Evolutionary conservation across 306 rosid species (phyloP), one percentile per base, ranked within the genome.

Genomic region (Cyamopsis tetragonoloba): DNA sequence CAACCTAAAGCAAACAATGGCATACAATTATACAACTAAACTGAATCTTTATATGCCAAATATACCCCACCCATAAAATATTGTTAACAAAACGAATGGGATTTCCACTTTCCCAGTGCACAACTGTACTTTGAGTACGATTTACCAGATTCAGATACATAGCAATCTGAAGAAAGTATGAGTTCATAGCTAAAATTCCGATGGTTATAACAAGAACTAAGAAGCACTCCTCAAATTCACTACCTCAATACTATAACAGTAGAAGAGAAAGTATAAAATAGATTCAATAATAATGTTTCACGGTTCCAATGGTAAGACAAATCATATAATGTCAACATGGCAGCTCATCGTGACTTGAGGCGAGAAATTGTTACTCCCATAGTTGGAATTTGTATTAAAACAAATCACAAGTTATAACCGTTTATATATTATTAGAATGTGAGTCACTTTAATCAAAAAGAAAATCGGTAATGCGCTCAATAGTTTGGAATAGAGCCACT

Each of bases 51-150:
- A 28, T 35, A 19, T 8, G 14, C 24, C 38, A 57, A 31, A 58
- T 6, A 13, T 31, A 54, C 20, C 38, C 62, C n/a, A 6, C 30
- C 48, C 12, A 3, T 28, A 28, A 23, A n/a, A 37, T 10, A 24
- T 24, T 20, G 46, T 13, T 20, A n/a, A 28, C 24, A 15, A 64
- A n/a, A 15, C 12, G 7, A 71, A 48, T 26, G 37, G 59, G 19
- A 67, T 38, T 48, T 59, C 60, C 13, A 73, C 23, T 54, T 38
- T 48, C 49, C 60, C 13, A 73, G 15, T 54, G 28, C 32, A 54
- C 13, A 58, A 20, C 60, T 27, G 24, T 5, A 56, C 51, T 47
- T 46, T 1, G 12, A 53, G 26, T 20, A 19, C 46, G 10, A 19
- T 60, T 37, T 5, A 10, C 11, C 7, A 48, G 59, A 39, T 59